Evolutionary conservation across 2,329 filamentous ascomycete species (phyloP).

Genomic region (Lasiodiplodia gonubiensis): DNA sequence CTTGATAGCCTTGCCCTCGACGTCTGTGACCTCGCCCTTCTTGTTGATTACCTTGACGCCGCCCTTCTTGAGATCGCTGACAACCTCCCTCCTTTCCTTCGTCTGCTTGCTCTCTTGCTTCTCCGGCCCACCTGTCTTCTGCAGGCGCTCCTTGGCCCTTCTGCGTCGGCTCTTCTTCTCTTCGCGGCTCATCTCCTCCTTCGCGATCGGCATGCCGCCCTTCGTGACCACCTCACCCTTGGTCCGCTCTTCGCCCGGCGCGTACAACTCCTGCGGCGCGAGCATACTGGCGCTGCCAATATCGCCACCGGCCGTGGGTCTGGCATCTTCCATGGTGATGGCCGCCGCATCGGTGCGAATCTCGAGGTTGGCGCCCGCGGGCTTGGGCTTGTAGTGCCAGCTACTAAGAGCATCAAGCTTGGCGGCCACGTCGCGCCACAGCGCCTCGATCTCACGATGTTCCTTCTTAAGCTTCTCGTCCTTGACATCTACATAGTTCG

Average conservation of each 20-base stretch:
- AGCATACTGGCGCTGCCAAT: conserved; percentile 73
- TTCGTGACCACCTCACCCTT: conserved; percentile 77
- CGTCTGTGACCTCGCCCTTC: conserved; percentile 82
- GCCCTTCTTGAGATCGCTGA: conserved; percentile 77
- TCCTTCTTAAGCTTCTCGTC: conserved; percentile 83
- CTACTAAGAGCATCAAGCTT: conserved; percentile 89
- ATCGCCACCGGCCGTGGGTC: conserved; percentile 80
- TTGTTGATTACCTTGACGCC: conserved; percentile 91
- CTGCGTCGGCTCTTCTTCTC: conserved; percentile 78
- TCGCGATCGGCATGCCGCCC: conserved; percentile 76
- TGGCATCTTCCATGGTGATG: conserved; percentile 92
- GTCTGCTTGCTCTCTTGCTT: conserved; percentile 64
- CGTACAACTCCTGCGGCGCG: conserved; percentile 94
- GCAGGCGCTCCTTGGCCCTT: conserved; percentile 83
- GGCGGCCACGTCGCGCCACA: conserved; percentile 82
- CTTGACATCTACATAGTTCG: conserved; percentile 78
- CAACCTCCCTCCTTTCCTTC: conserved; percentile 61
- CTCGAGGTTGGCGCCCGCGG: conserved; percentile 78
- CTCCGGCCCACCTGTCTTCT: conserved; percentile 62
- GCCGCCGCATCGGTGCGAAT: conserved; percentile 91
- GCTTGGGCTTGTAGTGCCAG: conserved; percentile 94
- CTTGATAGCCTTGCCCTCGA: conserved; percentile 77
- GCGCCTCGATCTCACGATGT: conserved; percentile 77
- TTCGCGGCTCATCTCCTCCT: conserved; percentile 86
- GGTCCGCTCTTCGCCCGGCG: conserved; percentile 70